Conservation (phyloP, 495 filamentous ascomycete genomes). For the Saxophila tyrrhenica region DNA sequence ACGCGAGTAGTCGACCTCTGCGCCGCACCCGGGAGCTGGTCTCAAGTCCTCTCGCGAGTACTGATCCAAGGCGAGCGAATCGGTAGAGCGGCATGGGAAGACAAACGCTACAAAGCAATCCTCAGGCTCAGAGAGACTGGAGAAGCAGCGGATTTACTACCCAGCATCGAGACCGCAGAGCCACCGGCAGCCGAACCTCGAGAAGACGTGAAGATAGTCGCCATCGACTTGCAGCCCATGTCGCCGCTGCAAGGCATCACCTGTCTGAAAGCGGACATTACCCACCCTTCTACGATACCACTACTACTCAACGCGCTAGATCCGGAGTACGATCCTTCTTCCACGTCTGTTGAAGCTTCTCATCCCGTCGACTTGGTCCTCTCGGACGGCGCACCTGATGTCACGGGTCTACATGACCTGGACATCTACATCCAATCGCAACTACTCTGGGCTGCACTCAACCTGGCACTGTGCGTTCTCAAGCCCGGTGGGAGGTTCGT, state of each 20-base stretch:
- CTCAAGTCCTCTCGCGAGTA: conserved; percentile 84
- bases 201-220: conserved; percentile 79
- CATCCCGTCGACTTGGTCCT: conserved; percentile 84
- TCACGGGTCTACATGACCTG: conserved; percentile 90
- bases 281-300: conserved; percentile 87
- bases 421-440: conserved; percentile 97
- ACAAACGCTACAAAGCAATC: conserved; percentile 47
- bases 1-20: conserved; percentile 95
- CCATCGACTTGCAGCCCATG: conserved; percentile 94
- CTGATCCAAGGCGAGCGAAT: conserved; percentile 88
- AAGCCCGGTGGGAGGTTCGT: conserved; percentile 91
- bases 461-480: conserved; percentile 81
- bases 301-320: conserved; percentile 76
- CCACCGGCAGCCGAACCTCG: conserved; percentile 36
- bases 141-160: too few relatives aligned
- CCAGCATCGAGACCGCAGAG: conserved; percentile 21
- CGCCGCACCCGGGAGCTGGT: conserved; percentile 93
- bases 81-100: conserved; percentile 71
- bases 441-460: conserved; percentile 84
- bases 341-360: conserved; percentile 31
- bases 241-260: conserved; percentile 83
- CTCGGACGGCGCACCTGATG: conserved; percentile 90
- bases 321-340: conserved; percentile 48
- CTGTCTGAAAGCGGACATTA: conserved; percentile 88
- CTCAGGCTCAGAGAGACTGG: conserved; percentile 7